Evolutionary conservation across 331 rosid species (phyloP), one percentile per base, ranked within the genome.

Genomic region (Dryas integrifolia): DNA sequence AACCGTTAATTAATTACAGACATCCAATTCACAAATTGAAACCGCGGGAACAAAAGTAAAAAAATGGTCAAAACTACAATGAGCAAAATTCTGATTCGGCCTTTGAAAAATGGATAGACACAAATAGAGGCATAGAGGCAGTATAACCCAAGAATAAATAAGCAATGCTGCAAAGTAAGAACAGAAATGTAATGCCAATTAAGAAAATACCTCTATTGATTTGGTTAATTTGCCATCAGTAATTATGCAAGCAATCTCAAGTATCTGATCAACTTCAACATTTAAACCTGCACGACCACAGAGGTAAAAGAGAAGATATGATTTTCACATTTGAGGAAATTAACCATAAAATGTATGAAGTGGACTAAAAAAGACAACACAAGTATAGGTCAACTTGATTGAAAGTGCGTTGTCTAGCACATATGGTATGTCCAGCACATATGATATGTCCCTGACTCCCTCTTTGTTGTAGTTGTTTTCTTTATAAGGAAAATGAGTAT

Each of bases 221-320:
- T 91, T 94, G 84, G 85, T 82, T 73, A 94, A 84, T 60, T 44
- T 81, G 51, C 98, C 98, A 79, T 94, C 93, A 51, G 98, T 88
- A 58, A 91, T 67, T 72, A 94, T 89, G 74, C 98, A 94, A 72
- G 98, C 98, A 81, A 94, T 91, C 89, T 94, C 98, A 73, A 94
- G 62, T 72, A 94, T 94, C 76, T 92, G 82, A 73, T 94, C 98
- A 80, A 79, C 89, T 80, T 94, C 97, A 76, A 91, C 70, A 79
- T 89, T 69, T 74, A 94, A 85, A 72, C 98, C 98, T 94, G 83
- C 83, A 81, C 46, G 67, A 12, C 46, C 21, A 79, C 41, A 72
- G 21, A 76, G 72, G 71, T 46, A 41, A 78, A 71, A 41, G 35
- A 44, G 52, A 67, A 70, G 35, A 30, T 30, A 30, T 30, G 35